phyloP scores from a whole-genome alignment of 2,329 filamentous ascomycete genomes.

The Myriangium duriaei region DNA sequence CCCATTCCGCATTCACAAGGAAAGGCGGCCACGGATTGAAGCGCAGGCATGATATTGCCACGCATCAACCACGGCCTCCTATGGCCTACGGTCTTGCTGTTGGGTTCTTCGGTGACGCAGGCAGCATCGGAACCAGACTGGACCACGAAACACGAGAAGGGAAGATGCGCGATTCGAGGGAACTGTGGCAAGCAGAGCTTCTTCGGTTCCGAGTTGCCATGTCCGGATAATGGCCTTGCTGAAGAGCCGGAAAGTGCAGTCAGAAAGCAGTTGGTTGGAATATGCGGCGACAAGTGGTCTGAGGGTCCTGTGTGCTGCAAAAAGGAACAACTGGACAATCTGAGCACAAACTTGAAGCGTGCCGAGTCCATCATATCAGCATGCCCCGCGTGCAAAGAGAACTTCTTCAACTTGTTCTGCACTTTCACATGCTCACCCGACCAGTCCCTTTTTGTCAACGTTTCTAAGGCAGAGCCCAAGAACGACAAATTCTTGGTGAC shows the following conservation, averaged over 20 bases:
- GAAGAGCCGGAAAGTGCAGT: constrained; percentile 58
- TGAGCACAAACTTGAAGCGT: constrained; percentile 74
- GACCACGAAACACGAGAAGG: constrained; percentile 58
- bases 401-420: constrained; percentile 98
- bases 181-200: constrained; percentile 85
- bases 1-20: too few relatives aligned
- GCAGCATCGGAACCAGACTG: constrained; percentile 11
- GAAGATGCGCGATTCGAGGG: constrained; percentile 79
- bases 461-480: constrained; percentile 56
- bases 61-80: background rate
- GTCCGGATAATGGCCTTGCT: constrained; percentile 79
- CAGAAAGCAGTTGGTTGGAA: constrained; percentile 63
- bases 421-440: constrained; percentile 97
- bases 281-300: constrained; percentile 82
- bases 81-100: background rate
- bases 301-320: constrained; percentile 76
- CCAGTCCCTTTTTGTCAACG: constrained; percentile 88
- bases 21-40: too few relatives aligned
- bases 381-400: constrained; percentile 92
- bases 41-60: background rate
- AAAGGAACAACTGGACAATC: constrained; percentile 64
- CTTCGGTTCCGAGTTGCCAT: constrained; percentile 82
- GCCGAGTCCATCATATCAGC: constrained; percentile 82
- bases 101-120: background rate
- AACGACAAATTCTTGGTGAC: constrained; percentile 57